A percentile compares a stretch with the other conserved stretches of the same genome.
These are phyloP conservation scores for Harrya chromipes DNA, from an alignment of 768 basidiomycete species.

Conservation along the genomic window DNA sequence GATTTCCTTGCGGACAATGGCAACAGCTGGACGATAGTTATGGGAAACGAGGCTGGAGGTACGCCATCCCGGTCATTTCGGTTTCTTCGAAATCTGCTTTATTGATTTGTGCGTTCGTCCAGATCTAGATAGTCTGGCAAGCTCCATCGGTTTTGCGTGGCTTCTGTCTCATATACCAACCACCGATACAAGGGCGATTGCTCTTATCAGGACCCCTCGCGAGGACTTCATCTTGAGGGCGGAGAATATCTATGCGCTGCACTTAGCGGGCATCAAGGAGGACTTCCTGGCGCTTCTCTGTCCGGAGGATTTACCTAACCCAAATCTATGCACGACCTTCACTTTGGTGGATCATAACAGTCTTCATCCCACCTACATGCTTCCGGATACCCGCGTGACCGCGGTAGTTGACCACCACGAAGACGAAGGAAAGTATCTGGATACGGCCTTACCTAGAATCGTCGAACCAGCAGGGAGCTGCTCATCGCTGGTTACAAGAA, in stretches of 20 bases:
- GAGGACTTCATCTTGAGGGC: slow-evolving; percentile 75
- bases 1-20: slow-evolving; percentile 59
- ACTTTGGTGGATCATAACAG: slow-evolving; percentile 92
- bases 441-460: slow-evolving; percentile 62
- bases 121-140: slow-evolving; percentile 92
- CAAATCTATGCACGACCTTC: slow-evolving; percentile 48
- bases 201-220: slow-evolving; percentile 68
- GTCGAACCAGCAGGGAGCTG: slow-evolving; percentile 77
- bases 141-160: slow-evolving; percentile 83
- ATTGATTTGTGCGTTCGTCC: background rate
- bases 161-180: slow-evolving; percentile 42
- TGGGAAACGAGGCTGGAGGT: slow-evolving; percentile 99
- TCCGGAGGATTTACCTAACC: slow-evolving; percentile 57
- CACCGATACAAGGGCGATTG: slow-evolving; percentile 50
- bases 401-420: slow-evolving; percentile 90
- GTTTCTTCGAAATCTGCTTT: background rate
- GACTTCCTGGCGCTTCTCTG: slow-evolving; percentile 59
- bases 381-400: slow-evolving; percentile 49
- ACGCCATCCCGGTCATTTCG: background rate
- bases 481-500: slow-evolving; percentile 57
- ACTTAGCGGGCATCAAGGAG: slow-evolving; percentile 50
- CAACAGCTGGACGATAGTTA: slow-evolving; percentile 75
- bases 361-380: slow-evolving; percentile 45
- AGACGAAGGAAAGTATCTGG: slow-evolving; percentile 70
- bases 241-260: slow-evolving; percentile 81